Conservation (phyloP, 768 basidiomycete genomes). For the Mycena indigotica region DNA sequence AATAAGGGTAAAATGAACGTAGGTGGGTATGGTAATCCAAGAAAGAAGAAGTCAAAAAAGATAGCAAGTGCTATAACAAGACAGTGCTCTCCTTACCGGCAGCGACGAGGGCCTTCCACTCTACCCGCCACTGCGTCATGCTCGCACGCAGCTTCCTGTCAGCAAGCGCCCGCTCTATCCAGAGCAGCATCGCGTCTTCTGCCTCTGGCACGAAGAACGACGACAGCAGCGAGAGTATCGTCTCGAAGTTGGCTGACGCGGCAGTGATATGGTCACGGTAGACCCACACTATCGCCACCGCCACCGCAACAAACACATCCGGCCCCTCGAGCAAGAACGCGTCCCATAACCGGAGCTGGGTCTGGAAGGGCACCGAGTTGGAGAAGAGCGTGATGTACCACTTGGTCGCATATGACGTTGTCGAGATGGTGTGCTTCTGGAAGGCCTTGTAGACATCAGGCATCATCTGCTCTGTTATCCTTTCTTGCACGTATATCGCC, state of each 20-base stretch:
- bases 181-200: conserved; percentile 78
- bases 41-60: conserved; percentile 15
- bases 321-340: conserved; percentile 88
- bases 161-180: conserved; percentile 68
- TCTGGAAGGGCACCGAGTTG: conserved; percentile 94
- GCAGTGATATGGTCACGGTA: conserved; percentile 88
- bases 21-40: conserved; percentile 9
- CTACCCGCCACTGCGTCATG: conserved; percentile 76
- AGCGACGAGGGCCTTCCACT: conserved; percentile 75
- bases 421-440: conserved; percentile 86
- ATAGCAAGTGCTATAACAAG: conserved; percentile 47
- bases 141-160: conserved; percentile 67
- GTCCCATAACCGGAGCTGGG: conserved; percentile 94
- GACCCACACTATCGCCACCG: conserved; percentile 88
- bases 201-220: conserved; percentile 95
- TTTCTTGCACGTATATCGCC: conserved; percentile 94
- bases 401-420: conserved; percentile 95
- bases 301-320: conserved; percentile 84
- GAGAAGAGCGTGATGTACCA: conserved; percentile 99
- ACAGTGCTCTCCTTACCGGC: conserved; percentile 63
- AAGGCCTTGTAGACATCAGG: conserved; percentile 88
- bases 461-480: conserved; percentile 83
- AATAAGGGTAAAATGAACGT: conserved; percentile 24
- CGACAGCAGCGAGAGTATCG: conserved; percentile 84
- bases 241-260: conserved; percentile 83